Evolutionary conservation across 1,139 yeast genomes (phyloP).

Genomic region (Saccharomyces hybrid): DNA sequence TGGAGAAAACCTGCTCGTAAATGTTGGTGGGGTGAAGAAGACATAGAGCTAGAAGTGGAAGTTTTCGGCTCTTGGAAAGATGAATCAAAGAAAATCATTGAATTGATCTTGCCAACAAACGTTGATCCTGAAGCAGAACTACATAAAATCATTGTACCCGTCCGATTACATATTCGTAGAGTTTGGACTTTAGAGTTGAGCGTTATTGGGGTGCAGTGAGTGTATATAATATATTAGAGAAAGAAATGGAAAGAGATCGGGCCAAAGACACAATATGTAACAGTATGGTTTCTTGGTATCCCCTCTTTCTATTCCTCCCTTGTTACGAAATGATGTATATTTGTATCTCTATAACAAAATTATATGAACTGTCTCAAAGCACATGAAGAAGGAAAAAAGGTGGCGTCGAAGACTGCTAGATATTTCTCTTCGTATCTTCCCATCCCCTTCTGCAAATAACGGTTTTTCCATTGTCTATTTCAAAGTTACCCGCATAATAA

Average conservation of each 20-base stretch:
- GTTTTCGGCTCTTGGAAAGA: slow-evolving; percentile 27
- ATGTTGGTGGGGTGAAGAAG: slow-evolving; percentile 94
- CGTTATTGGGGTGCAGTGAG: slow-evolving; percentile 36
- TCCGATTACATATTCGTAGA: slow-evolving; percentile 36
- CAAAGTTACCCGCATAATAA: neutral
- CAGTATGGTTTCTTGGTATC: neutral
- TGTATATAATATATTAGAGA: neutral
- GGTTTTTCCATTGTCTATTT: neutral
- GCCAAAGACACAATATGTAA: slow-evolving; percentile 1
- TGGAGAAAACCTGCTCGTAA: slow-evolving; percentile 99
- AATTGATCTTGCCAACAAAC: slow-evolving; percentile 18
- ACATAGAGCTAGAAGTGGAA: slow-evolving; percentile 45
- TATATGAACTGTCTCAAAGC: neutral
- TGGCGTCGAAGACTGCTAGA: neutral
- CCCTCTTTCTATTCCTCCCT: neutral
- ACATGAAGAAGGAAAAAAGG: neutral
- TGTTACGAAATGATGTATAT: neutral
- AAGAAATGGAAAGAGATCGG: neutral
- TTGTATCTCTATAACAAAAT: neutral
- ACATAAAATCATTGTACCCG: slow-evolving; percentile 24
- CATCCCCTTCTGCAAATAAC: neutral
- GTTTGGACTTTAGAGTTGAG: slow-evolving; percentile 40
- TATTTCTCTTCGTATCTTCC: neutral
- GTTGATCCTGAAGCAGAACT: slow-evolving; percentile 17
- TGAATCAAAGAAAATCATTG: slow-evolving; percentile 11